Evolutionary conservation across 2,329 filamentous ascomycete species (phyloP).

Genomic region (Plectosphaerella cucumerina): DNA sequence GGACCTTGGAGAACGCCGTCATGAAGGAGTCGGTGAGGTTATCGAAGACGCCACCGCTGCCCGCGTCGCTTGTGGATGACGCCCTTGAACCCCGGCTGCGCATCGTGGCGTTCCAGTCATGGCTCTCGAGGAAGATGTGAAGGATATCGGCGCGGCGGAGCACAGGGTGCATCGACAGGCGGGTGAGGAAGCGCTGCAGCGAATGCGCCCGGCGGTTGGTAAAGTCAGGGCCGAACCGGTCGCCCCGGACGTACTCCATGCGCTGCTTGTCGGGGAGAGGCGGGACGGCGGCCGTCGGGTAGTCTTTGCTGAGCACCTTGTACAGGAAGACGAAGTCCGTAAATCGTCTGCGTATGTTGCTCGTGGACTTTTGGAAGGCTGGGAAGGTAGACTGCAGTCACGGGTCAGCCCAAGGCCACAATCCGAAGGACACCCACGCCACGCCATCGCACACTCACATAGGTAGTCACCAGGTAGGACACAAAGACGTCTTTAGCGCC

Average conservation of each 20-base stretch:
- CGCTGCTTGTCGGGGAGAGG: slow-evolving; percentile 97
- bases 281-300: slow-evolving; percentile 86
- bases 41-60: slow-evolving; percentile 76
- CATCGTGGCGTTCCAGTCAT: slow-evolving; percentile 97
- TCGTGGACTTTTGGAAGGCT: slow-evolving; percentile 79
- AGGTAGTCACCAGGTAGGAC: slow-evolving; percentile 88
- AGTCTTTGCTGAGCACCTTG: slow-evolving; percentile 83
- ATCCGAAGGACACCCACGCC: not conserved
- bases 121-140: slow-evolving; percentile 85
- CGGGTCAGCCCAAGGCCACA: slow-evolving; percentile 3
- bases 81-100: slow-evolving; percentile 66
- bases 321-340: slow-evolving; percentile 97
- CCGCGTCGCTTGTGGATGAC: slow-evolving; percentile 43
- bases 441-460: slow-evolving; percentile 48
- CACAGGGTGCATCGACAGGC: slow-evolving; percentile 82
- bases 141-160: slow-evolving; percentile 79
- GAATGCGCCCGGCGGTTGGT: slow-evolving; percentile 85
- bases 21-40: slow-evolving; percentile 94
- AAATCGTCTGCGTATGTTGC: slow-evolving; percentile 82
- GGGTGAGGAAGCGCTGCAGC: slow-evolving; percentile 83
- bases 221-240: slow-evolving; percentile 92
- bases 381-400: slow-evolving; percentile 78
- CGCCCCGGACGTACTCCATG: slow-evolving; percentile 96
- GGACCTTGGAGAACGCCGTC: slow-evolving; percentile 94
- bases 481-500: slow-evolving; percentile 96